phyloP scores from a whole-genome alignment of 192 early-diverging fungal species.

The Coemansia sp. region DNA sequence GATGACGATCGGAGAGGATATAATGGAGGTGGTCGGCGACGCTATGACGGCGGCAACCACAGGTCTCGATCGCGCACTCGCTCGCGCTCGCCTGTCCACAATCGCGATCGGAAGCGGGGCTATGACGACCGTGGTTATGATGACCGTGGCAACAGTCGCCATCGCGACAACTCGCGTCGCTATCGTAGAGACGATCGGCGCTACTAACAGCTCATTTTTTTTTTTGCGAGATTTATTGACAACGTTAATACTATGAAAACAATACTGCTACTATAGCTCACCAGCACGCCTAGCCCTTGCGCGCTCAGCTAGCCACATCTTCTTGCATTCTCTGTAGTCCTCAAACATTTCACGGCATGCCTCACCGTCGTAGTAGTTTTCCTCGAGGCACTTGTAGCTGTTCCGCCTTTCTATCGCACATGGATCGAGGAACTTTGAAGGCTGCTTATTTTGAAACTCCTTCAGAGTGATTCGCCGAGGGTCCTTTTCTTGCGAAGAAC shows the following conservation, averaged over 20 bases:
- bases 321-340: constrained; percentile 54
- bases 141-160: constrained; percentile 10
- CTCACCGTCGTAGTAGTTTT: constrained; percentile 47
- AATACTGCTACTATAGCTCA: background rate
- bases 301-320: constrained; percentile 45
- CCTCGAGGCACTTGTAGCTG: constrained; percentile 52
- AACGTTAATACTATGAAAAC: background rate
- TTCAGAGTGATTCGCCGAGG: constrained; percentile 36
- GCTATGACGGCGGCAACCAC: constrained; percentile 16
- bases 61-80: constrained; percentile 35
- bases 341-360: constrained; percentile 39
- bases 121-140: constrained; percentile 14
- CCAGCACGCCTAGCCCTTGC: constrained; percentile 25
- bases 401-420: constrained; percentile 50
- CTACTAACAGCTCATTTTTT: constrained; percentile 1
- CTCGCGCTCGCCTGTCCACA: constrained; percentile 26
- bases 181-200: constrained; percentile 32
- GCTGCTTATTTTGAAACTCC: constrained; percentile 51
- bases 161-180: constrained; percentile 31
- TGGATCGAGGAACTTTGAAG: constrained; percentile 51
- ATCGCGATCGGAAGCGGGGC: constrained; percentile 17
- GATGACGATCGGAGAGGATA: constrained; percentile 19
- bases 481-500: constrained; percentile 25
- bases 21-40: constrained; percentile 20
- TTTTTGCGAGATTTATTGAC: background rate